phyloP scores from a whole-genome alignment of 2,329 filamentous ascomycete species.

The Aaosphaeria arxii region DNA sequence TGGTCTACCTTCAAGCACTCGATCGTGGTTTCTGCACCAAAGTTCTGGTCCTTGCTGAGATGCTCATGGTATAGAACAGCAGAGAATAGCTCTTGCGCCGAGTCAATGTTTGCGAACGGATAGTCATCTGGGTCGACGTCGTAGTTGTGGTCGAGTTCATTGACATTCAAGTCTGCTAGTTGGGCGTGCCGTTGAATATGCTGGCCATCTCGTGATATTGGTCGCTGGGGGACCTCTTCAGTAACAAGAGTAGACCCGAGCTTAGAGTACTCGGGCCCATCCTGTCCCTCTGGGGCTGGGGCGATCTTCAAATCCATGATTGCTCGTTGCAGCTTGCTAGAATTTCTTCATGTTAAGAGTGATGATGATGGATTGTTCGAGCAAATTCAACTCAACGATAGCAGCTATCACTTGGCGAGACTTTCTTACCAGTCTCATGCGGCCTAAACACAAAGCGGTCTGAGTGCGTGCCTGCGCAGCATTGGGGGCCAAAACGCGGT shows the following conservation, averaged over 20 bases:
- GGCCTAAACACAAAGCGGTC: too few species aligned
- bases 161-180: neutral
- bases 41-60: slow-evolving; percentile 2
- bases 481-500: too few species aligned
- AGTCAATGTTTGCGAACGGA: slow-evolving; percentile 1
- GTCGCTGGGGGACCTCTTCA: neutral
- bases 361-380: too few species aligned
- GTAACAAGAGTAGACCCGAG: slow-evolving; percentile 3
- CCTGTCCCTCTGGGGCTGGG: neutral
- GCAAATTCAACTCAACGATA: too few species aligned
- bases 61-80: slow-evolving; percentile 4
- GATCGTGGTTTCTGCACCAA: slow-evolving; percentile 2
- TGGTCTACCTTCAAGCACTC: slow-evolving; percentile 2
- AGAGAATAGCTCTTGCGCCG: slow-evolving; percentile 2
- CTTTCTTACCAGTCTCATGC: too few species aligned
- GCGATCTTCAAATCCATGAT: neutral
- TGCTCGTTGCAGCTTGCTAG: too few species aligned
- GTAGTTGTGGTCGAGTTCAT: slow-evolving; percentile 4
- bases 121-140: slow-evolving; percentile 1
- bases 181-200: slow-evolving; percentile 1
- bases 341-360: too few species aligned
- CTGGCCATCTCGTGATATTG: neutral
- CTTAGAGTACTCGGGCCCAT: slow-evolving; percentile 1
- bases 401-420: too few species aligned
- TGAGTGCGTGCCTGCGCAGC: too few species aligned